Percentiles rank a stretch among this genome's conserved stretches.
Conservation (phyloP, 306 rosid species). For the Corylus heterophylla region DNA sequence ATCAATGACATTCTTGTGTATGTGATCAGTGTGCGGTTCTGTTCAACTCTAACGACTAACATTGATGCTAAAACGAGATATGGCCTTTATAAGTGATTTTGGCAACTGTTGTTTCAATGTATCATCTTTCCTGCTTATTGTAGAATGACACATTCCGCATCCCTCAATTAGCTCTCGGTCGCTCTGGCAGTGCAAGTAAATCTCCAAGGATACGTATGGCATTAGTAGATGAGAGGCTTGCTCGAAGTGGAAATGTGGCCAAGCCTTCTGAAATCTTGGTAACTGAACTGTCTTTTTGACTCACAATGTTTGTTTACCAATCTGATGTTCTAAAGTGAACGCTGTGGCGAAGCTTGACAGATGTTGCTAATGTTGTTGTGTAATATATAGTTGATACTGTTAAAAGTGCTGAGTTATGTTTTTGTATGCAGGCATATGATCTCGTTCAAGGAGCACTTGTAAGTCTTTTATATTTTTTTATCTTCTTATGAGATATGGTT, state of each 20-base stretch:
- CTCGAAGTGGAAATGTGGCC: constrained; percentile 34
- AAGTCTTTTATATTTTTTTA: constrained; percentile 38
- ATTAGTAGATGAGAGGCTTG: constrained; percentile 52
- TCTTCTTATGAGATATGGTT: constrained; percentile 11
- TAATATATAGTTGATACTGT: not conserved
- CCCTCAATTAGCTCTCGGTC: constrained; percentile 38
- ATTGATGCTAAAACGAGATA: not conserved
- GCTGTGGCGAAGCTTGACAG: not conserved
- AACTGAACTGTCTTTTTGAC: constrained; percentile 17
- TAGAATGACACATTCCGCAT: constrained; percentile 46
- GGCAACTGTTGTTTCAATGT: not conserved
- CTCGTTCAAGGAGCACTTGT: constrained; percentile 93
- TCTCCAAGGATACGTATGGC: constrained; percentile 48
- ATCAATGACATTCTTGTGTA: not conserved
- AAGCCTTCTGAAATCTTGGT: constrained; percentile 67
- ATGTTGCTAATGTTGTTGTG: not conserved
- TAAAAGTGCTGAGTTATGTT: not conserved
- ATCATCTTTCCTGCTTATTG: not conserved
- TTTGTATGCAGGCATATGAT: constrained; percentile 68
- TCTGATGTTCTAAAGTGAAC: not conserved
- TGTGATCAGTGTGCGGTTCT: not conserved
- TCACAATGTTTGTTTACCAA: constrained; percentile 11
- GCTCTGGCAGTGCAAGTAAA: constrained; percentile 27
- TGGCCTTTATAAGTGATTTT: not conserved
- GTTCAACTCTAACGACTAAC: not conserved